Evolutionary conservation across 495 filamentous ascomycete species (phyloP), one percentile per base, ranked within the genome.

Genomic region (Baudoinia panamericana): DNA sequence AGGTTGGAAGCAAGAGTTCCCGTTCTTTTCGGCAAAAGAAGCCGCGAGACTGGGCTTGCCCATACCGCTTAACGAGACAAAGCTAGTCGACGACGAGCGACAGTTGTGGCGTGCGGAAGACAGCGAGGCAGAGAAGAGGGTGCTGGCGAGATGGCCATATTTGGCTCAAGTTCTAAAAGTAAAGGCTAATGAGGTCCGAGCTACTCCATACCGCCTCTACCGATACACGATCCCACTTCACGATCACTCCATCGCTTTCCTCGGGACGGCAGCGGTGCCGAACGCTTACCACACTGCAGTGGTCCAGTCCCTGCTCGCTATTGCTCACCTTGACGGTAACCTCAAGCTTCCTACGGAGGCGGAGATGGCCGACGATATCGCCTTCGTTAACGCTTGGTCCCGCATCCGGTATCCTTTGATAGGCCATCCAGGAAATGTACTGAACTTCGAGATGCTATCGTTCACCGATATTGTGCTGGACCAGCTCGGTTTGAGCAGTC

Each of bases 301-400:
- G 47, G 55, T 53, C n/a, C 67, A 69, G 46, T 50, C 64, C 7
- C 57, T 66, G 11, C 69, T 61, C 58, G 61, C 63, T 13, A 61
- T 60, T 12, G 63, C 62, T 8, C 61, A 51, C 30, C 52, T 64
- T 11, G 64, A 68, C 41, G 50, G 55, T 13, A 33, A n/a, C 2
- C 7, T 46, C 24, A 16, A 13, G 2, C 39, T 51, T 5, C 48
- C 48, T 29, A 56, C 54, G 18, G n/a, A n/a, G 26, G 52, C 50
- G 24, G 45, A 53, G 16, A 56, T 50, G 52, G 49, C 57, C 43
- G 19, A 37, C 16, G 49, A 64, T 16, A 51, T 65, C 7, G 61
- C 64, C 10, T 32, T 45, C n/a, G 55, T 50, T 18, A 55, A 50
- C 20, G 56, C 60, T 2, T 63, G 55, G 52, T 59, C 51, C 33